Conservation (phyloP, 345 rosid species). For the Acer negundo region DNA sequence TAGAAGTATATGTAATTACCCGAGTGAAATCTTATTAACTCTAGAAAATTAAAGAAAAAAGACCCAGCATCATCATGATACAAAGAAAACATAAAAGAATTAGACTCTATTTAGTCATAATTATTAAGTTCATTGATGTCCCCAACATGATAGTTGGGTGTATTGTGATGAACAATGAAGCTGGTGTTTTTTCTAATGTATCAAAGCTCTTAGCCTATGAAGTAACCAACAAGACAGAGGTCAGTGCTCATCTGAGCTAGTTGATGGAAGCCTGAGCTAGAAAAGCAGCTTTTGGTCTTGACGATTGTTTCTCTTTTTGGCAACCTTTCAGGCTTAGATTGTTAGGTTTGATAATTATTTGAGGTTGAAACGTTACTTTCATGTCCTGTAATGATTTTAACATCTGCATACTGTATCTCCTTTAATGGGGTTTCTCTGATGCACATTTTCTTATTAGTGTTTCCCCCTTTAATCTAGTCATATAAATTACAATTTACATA, state of each 20-base stretch:
- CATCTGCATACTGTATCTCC: neutral
- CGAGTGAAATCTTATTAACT: neutral
- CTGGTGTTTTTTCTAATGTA: no score
- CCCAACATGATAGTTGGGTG: no score
- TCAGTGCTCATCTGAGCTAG: no score
- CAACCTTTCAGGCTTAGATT: neutral
- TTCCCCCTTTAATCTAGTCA: neutral
- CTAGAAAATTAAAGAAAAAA: no score
- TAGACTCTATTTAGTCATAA: no score
- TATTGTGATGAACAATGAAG: no score
- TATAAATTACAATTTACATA: neutral
- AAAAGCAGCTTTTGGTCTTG: neutral
- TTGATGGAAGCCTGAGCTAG: neutral
- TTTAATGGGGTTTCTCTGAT: neutral
- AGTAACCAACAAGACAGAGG: no score
- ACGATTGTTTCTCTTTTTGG: neutral
- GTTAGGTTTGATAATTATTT: neutral
- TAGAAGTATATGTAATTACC: no score
- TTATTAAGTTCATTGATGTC: no score
- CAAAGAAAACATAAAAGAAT: no score
- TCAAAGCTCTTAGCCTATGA: no score
- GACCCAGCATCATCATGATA: no score
- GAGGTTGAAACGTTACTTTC: neutral
- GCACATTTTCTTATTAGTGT: neutral
- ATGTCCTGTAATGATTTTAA: neutral